These are phyloP conservation scores for Abelmoschus esculentus DNA, from an alignment of 345 rosid species.

Conservation along the genomic window DNA sequence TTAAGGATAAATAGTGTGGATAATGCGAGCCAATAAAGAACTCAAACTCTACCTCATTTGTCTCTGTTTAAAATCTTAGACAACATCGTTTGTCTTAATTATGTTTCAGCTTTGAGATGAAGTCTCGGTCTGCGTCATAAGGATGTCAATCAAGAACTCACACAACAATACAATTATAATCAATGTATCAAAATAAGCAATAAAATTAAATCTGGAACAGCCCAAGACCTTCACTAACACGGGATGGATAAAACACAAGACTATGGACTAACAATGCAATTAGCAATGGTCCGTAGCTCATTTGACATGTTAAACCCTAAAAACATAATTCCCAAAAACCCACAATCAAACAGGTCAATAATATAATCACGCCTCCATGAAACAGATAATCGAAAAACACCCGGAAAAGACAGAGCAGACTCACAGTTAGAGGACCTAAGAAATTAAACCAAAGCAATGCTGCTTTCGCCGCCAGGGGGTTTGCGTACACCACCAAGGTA, in stretches of 20 bases:
- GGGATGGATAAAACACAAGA: not conserved
- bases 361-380: conserved; percentile 33
- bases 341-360: conserved; percentile 29
- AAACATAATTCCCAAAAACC: conserved; percentile 34
- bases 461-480: conserved; percentile 97
- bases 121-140: no score
- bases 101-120: no score
- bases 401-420: conserved; percentile 9
- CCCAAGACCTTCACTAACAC: not conserved
- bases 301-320: conserved; percentile 30
- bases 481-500: conserved; percentile 92
- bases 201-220: conserved; percentile 5
- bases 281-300: not conserved
- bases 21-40: not conserved
- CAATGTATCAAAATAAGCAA: not conserved
- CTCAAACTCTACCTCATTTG: no score
- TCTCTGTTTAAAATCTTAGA: no score
- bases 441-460: conserved; percentile 76
- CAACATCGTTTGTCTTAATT: no score
- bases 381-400: conserved; percentile 25
- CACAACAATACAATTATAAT: not conserved
- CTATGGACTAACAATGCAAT: conserved; percentile 9
- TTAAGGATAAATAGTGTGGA: not conserved
- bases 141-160: not conserved
- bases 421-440: conserved; percentile 26